Evolutionary conservation across 768 basidiomycete genomes (phyloP), one percentile per base, ranked within the genome.

Genomic region (Agrocybe praecox): DNA sequence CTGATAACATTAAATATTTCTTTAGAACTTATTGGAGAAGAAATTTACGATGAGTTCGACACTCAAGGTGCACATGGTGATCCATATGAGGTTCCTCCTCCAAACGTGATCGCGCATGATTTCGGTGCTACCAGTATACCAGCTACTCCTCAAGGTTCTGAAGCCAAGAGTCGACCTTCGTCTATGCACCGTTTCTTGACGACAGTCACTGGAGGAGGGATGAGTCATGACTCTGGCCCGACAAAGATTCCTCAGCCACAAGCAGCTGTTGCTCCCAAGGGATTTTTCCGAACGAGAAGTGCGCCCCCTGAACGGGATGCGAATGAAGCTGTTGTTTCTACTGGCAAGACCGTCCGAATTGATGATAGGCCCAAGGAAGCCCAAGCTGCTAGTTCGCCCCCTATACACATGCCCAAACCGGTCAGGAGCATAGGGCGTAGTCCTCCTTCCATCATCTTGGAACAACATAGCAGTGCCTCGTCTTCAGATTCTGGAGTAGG

Each of bases 31-130:
- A 95, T 96, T 53, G 94, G 94, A 14, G 92, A 95, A 73, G 94
- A 95, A 65, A 94, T 96, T 51, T 92, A 91, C 58, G 92, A 95
- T 65, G 94, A 95, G 73, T 94, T 92, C 67, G 93, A 94, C 65
- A 80, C 82, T 11, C 84, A 91, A 69, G 91, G 89, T 42, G 83
- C 83, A n/a, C 82, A 78, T 59, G 83, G 78, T 12, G 81, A 79
- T 65, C 83, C 67, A 43, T 72, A 72, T 59, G 69, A 76, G 60
- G 63, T 75, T 15, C 70, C 72, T 36, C 62, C 71, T 45, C 48
- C 52, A 23, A 49, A 29, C 42, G 42, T 46, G 8, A 48, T 50
- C 29, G 42, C 46, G 22, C 49, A 53, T 15, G 56, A 59, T 18
- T 43, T 40, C 15, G 46, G 48, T 17, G 43, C 18, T 10, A 21